A percentile compares a stretch with the other conserved stretches of the same genome.
Evolutionary conservation across 345 rosid genomes (phyloP).

Genomic region (Salix udensis): DNA sequence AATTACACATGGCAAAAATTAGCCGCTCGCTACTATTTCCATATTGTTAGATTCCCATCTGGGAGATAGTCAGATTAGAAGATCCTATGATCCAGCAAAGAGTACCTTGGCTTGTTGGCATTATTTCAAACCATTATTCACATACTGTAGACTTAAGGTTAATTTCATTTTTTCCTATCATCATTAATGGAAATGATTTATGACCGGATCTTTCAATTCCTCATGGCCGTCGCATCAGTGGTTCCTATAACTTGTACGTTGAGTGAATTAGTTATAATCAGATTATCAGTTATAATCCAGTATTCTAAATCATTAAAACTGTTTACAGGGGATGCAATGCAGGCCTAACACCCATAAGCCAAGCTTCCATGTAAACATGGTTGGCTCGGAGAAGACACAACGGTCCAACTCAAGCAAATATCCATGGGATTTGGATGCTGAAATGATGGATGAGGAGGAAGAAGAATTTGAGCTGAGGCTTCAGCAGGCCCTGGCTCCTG

Average conservation of each 20-base stretch:
- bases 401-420: slow-evolving; percentile 76
- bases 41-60: not conserved
- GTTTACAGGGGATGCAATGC: slow-evolving; percentile 86
- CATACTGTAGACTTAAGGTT: not conserved
- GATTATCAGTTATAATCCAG: not conserved
- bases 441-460: slow-evolving; percentile 86
- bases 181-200: not conserved
- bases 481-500: slow-evolving; percentile 83
- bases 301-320: not conserved
- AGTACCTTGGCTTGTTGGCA: not conserved
- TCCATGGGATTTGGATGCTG: slow-evolving; percentile 89
- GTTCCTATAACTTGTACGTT: not conserved
- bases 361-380: slow-evolving; percentile 95
- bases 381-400: slow-evolving; percentile 80
- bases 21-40: not conserved
- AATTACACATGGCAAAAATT: not conserved
- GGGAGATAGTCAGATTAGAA: not conserved
- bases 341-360: slow-evolving; percentile 97
- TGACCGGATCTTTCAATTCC: not conserved
- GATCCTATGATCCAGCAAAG: not conserved
- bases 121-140: not conserved
- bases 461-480: slow-evolving; percentile 91
- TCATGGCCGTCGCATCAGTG: not conserved
- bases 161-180: not conserved
- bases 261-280: not conserved